Conservation (phyloP, 352 stramenopile genomes). For the Pythium guiyangense region DNA sequence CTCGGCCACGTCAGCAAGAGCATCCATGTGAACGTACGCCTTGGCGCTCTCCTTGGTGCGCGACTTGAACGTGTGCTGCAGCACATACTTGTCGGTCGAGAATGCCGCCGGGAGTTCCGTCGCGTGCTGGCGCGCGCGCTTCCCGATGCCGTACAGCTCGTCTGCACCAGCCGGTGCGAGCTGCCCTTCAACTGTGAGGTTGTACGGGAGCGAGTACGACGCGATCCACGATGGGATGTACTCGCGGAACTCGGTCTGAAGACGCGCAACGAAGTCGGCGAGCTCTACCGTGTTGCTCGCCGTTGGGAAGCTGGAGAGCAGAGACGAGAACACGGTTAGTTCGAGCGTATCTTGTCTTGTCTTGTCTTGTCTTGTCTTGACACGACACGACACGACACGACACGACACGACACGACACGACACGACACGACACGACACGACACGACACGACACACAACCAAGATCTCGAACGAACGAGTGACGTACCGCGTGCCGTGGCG, state of each 20-base stretch:
- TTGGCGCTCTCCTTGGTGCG: constrained; percentile 52
- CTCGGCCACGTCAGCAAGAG: background rate
- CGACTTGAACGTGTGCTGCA: constrained; percentile 56
- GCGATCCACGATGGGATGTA: constrained; percentile 44
- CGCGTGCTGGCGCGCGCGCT: constrained; percentile 24
- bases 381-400: no score
- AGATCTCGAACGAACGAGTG: background rate
- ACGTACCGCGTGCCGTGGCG: constrained; percentile 48
- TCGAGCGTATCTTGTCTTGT: no score
- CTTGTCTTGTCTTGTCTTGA: no score
- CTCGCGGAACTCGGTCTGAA: constrained; percentile 37
- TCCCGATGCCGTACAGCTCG: constrained; percentile 37
- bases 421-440: no score
- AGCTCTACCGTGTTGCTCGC: constrained; percentile 41
- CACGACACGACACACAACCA: background rate
- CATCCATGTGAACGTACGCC: constrained; percentile 42
- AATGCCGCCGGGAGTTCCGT: constrained; percentile 16
- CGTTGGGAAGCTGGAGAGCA: constrained; percentile 41
- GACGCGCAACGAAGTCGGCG: constrained; percentile 32
- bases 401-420: no score
- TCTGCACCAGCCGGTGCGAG: constrained; percentile 26
- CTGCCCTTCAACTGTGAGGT: constrained; percentile 32
- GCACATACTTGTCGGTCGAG: constrained; percentile 25
- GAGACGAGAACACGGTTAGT: no score
- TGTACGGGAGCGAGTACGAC: constrained; percentile 59